Base-by-base conservation (phyloP, 2,329 filamentous ascomycete species). In the Meredithiella fracta region DNA sequence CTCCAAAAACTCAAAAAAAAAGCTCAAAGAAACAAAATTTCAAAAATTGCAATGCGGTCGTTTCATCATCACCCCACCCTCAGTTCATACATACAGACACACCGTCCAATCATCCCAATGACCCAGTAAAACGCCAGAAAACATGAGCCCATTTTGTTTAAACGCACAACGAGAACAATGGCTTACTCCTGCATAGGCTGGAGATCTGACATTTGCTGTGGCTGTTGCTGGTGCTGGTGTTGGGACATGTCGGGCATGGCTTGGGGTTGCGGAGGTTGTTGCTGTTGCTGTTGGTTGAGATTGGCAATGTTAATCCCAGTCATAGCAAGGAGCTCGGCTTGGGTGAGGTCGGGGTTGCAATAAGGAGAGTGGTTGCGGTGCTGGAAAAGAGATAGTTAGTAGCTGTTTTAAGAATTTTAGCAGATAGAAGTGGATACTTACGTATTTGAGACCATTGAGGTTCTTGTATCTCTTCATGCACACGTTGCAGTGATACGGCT, bases 401-500 rank as follows among this genome's bases (percentile, higher is more conserved):
- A 25, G n/a, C n/a, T n/a, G n/a, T n/a, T n/a, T n/a, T n/a, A n/a
- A n/a, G n/a, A n/a, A n/a, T n/a, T n/a, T n/a, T n/a, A n/a, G n/a
- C n/a, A n/a, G n/a, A n/a, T n/a, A n/a, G n/a, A n/a, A n/a, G n/a
- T n/a, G n/a, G n/a, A n/a, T 22, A 71, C 79, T 69, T 70, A 83
- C 80, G 66, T 98, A 98, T 80, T 98, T 98, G 60, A 98, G 78
- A 5, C 92, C 92, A 69, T 98, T 98, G 59, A 98, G 70, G 66
- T 98, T 98, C 81, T 98, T 98, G 73, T 98, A 98, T 54, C 92
- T 85, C 74, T 98, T 98, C 64, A 91, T 90, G 66, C 92, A 98
- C 9, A 89, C 85, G 61, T 97, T 90, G 68, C 92, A 98, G 65
- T 90, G 90, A 68, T 97, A 97, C 2, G 92, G 92, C 73, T 98